Conservation (phyloP, 805 yeast genomes). For the Candida caryicola region DNA sequence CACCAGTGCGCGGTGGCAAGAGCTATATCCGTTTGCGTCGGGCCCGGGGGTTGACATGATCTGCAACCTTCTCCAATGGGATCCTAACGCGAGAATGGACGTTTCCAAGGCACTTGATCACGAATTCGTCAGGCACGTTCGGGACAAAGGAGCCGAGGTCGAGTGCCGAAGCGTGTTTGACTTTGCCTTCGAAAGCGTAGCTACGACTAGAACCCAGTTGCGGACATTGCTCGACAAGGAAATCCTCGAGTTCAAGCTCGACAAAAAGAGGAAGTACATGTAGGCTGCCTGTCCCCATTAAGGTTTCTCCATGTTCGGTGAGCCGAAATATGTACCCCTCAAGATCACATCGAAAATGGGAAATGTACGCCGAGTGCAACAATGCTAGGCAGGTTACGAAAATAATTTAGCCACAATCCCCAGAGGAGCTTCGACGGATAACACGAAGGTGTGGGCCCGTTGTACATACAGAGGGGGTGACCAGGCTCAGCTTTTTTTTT, state of each 20-base stretch:
- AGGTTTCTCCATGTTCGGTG: background rate
- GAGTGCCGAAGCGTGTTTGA: constrained; percentile 51
- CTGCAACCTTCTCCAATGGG: constrained; percentile 61
- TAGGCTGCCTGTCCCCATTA: too few relatives aligned
- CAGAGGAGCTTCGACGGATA: too few relatives aligned
- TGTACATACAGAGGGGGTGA: too few relatives aligned
- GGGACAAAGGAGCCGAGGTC: constrained; percentile 58
- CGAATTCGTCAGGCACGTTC: constrained; percentile 50
- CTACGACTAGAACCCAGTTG: constrained; percentile 16
- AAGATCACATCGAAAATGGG: too few relatives aligned
- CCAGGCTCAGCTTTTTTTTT: too few relatives aligned
- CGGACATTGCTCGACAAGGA: constrained; percentile 18
- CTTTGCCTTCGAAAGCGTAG: constrained; percentile 58
- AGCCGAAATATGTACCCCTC: background rate
- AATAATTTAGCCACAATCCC: too few relatives aligned
- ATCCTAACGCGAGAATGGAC: constrained; percentile 48
- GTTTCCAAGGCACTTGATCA: constrained; percentile 60
- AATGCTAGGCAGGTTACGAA: too few relatives aligned
- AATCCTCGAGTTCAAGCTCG: constrained; percentile 19
- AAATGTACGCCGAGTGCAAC: too few relatives aligned
- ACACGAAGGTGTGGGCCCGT: too few relatives aligned
- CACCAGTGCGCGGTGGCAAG: constrained; percentile 40
- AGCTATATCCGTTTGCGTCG: constrained; percentile 63
- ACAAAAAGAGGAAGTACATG: too few relatives aligned
- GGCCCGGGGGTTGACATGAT: constrained; percentile 51